These are phyloP conservation scores for Albugo laibachii DNA, from an alignment of 352 stramenopile genomes.

Conservation along the genomic window DNA sequence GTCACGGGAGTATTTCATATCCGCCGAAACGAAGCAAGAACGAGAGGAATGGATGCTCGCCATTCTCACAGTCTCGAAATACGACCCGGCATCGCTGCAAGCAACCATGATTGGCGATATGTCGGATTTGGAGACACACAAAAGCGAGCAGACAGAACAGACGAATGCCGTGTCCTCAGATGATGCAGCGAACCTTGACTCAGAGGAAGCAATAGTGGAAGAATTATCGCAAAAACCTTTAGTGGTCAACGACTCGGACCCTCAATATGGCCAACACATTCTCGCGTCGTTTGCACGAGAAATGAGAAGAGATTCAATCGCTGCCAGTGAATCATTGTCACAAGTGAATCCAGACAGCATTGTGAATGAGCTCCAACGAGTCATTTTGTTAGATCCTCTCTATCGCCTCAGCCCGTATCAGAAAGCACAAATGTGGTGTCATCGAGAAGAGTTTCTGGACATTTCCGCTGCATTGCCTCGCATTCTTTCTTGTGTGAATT, in stretches of 20 bases:
- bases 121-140: conserved; percentile 1
- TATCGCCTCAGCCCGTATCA: conserved; percentile 68
- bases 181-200: no score
- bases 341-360: conserved; percentile 22
- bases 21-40: conserved; percentile 71
- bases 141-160: background rate
- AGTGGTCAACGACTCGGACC: conserved; percentile 19
- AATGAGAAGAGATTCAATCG: conserved; percentile 30
- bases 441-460: conserved; percentile 65
- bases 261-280: conserved; percentile 37
- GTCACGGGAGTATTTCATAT: conserved; percentile 68
- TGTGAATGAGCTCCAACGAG: conserved; percentile 42
- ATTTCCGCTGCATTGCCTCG: conserved; percentile 49
- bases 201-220: background rate
- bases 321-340: conserved; percentile 19
- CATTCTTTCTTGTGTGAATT: conserved; percentile 63
- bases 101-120: conserved; percentile 3
- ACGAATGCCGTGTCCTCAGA: background rate
- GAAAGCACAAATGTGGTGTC: conserved; percentile 61
- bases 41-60: conserved; percentile 81
- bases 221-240: conserved; percentile 5
- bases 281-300: conserved; percentile 16
- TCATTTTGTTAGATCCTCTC: conserved; percentile 63
- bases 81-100: conserved; percentile 13
- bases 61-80: conserved; percentile 56